Base-by-base conservation (phyloP, 495 filamentous ascomycete species). In the Cercophora sp. region DNA sequence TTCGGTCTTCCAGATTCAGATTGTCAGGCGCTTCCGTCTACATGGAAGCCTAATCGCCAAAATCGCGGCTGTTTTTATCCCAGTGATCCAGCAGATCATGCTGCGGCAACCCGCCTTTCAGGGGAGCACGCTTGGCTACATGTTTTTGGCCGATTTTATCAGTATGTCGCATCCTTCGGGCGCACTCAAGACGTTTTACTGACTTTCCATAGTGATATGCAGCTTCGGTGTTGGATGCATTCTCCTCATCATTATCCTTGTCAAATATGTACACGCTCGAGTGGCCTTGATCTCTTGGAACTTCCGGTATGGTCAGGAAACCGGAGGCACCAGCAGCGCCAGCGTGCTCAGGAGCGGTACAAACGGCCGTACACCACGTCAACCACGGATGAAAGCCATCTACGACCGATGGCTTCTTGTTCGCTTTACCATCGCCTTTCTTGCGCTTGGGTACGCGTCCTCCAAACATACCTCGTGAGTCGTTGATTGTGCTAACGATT, bases 361-460 rank as follows among this genome's bases (percentile, higher is more conserved):
- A 37, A 27, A 18, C 24, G 15, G 23, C 13, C 24, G 11, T 20
- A 44, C 8, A 2, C 25, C 40, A 2, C 48, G 15, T 13, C 48
- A 42, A 36, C 22, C 27, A 23, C 25, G 16, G 11, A 42, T 16
- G 15, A 54, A 57, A 31, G 64, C 52, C 53, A 73, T 75, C n/a
- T 79, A 79, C 43, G 74, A 77, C 57, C 64, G 62, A 13, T 75
- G 72, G 64, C 61, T 77, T 9, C 59, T 77, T 6, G 56, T 72
- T 2, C 67, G 75, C 16, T 79, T 77, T 50, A 63, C 70, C 1
- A 67, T 76, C 20, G 74, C 67, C 19, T 75, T 79, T 45, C 37
- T 66, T n/a, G 67, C 75, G 16, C 55, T 79, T 1, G 67, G 65
- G 57, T 65, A 37, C n/a, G n/a, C n/a, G n/a, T n/a, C n/a, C n/a